phyloP scores from a whole-genome alignment of 1,284 basidiomycete species.

The Inonotus hispidus region DNA sequence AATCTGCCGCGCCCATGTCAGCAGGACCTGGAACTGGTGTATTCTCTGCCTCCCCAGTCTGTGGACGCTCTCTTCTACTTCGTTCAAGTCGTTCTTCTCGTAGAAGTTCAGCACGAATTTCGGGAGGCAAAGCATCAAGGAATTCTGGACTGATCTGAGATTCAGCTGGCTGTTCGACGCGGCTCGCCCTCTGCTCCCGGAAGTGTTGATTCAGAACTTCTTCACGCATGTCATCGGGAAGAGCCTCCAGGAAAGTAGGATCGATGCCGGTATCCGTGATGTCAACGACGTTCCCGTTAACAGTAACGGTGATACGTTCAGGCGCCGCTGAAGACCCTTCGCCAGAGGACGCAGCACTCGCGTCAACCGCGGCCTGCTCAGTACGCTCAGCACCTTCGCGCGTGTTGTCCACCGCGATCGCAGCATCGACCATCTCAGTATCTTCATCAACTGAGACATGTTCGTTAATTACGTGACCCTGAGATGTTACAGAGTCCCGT shows the following conservation, averaged over 20 bases:
- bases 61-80: slow-evolving; percentile 52
- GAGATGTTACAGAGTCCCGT: slow-evolving; percentile 16
- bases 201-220: slow-evolving; percentile 98
- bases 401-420: background rate
- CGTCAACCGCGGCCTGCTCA: slow-evolving; percentile 12
- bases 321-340: slow-evolving; percentile 31
- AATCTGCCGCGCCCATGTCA: slow-evolving; percentile 82
- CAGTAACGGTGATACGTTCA: slow-evolving; percentile 75
- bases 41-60: slow-evolving; percentile 33
- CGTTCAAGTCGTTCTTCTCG: slow-evolving; percentile 90
- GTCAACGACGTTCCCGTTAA: slow-evolving; percentile 92
- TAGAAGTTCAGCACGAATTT: slow-evolving; percentile 94
- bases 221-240: slow-evolving; percentile 98
- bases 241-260: slow-evolving; percentile 93
- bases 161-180: slow-evolving; percentile 66
- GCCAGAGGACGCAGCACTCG: slow-evolving; percentile 3
- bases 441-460: slow-evolving; percentile 15
- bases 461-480: slow-evolving; percentile 9
- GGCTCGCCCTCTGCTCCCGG: slow-evolving; percentile 80
- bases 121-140: slow-evolving; percentile 91
- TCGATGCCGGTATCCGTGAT: slow-evolving; percentile 99
- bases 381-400: slow-evolving; percentile 21
- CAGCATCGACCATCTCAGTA: slow-evolving; percentile 21
- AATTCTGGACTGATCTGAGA: slow-evolving; percentile 94
- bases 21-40: slow-evolving; percentile 35